Base-by-base conservation (phyloP, 176 grass and related monocot species). In the Phoenix roebelenii region DNA sequence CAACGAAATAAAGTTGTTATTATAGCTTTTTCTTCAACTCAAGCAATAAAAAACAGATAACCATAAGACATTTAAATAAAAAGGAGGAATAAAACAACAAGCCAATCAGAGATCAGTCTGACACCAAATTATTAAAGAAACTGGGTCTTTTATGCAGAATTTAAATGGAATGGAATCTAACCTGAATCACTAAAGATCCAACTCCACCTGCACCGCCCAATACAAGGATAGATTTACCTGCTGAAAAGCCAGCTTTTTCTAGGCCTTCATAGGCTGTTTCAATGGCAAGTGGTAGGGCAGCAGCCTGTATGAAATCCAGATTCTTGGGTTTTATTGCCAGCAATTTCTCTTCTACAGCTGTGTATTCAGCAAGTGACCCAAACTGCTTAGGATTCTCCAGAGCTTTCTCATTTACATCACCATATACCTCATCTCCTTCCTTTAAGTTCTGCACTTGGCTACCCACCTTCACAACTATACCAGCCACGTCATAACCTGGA, bases 341-440 rank as follows among this genome's bases (percentile, higher is more conserved):
- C 71, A 98, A 80, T 75, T 63, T 92, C 84, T 92, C 88, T 77
- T 98, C 93, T 9, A 98, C 84, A 22, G 81, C 70, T 4, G 87
- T 85, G 65, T 88, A 92, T 76, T 98, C 84, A 2, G 88, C 93
- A 49, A 98, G 76, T 22, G 88, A 89, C 5, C 93, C 93, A 17
- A 52, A 98, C 74, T 85, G 93, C 67, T 89, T 98, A 3, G 87
- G 93, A 3, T 76, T 59, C 1, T 98, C 82, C 9, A 98, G 64
- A 7, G 88, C 82, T 54, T 98, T 92, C 79, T 98, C 87, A 66
- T 60, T 92, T 75, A 98, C 82, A 76, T 89, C 66, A 25, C 93
- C 93, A 68, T 98, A 98, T 53, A 98, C 93, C 79, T 89, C 87
- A 73, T 98, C 87, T 50, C 88, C 87, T 53, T 85, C 79, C 65